A percentile compares a stretch with the other conserved stretches of the same genome.
phyloP scores from a whole-genome alignment of 2,329 filamentous ascomycete species.

The Ophiostoma himal-ulmi region DNA sequence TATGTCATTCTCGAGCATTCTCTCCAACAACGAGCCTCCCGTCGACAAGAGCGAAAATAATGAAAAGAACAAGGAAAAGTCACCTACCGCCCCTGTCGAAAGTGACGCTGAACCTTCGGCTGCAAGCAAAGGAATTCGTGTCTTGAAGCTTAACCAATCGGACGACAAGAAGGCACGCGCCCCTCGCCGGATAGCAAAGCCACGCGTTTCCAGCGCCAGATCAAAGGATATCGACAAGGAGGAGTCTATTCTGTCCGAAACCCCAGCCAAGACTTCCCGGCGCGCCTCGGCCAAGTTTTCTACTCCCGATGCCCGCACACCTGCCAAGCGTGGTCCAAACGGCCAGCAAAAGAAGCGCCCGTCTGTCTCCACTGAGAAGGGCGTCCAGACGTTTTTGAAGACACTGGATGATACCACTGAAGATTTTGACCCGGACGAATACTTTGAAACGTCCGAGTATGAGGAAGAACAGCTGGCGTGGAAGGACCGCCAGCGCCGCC shows the following conservation, averaged over 20 bases:
- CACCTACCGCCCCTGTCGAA: slow-evolving; percentile 26
- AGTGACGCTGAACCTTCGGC: slow-evolving; percentile 21
- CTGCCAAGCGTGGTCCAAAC: slow-evolving; percentile 56
- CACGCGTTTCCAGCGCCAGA: slow-evolving; percentile 28
- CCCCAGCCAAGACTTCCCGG: slow-evolving; percentile 42
- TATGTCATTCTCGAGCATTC: slow-evolving; percentile 94
- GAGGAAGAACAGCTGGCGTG: slow-evolving; percentile 43
- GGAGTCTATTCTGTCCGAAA: slow-evolving; percentile 32
- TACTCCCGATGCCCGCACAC: slow-evolving; percentile 40
- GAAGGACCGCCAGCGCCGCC: slow-evolving; percentile 58
- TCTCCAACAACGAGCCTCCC: slow-evolving; percentile 68
- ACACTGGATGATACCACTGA: slow-evolving; percentile 36
- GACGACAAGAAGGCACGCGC: slow-evolving; percentile 25
- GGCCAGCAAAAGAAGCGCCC: slow-evolving; percentile 46
- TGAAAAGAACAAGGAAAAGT: slow-evolving; percentile 42
- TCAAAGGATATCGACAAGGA: slow-evolving; percentile 49
- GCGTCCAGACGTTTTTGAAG: slow-evolving; percentile 60
- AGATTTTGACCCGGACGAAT: slow-evolving; percentile 20
- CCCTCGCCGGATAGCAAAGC: slow-evolving; percentile 23
- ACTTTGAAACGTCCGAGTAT: slow-evolving; percentile 42
- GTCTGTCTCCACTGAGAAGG: slow-evolving; percentile 44
- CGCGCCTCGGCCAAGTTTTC: slow-evolving; percentile 45
- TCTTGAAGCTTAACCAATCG: slow-evolving; percentile 29
- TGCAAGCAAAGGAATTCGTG: slow-evolving; percentile 18
- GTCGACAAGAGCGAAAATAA: slow-evolving; percentile 36